Base-by-base conservation (phyloP, 2,329 filamentous ascomycete genomes). In the Pseudogymnoascus verrucosus region DNA sequence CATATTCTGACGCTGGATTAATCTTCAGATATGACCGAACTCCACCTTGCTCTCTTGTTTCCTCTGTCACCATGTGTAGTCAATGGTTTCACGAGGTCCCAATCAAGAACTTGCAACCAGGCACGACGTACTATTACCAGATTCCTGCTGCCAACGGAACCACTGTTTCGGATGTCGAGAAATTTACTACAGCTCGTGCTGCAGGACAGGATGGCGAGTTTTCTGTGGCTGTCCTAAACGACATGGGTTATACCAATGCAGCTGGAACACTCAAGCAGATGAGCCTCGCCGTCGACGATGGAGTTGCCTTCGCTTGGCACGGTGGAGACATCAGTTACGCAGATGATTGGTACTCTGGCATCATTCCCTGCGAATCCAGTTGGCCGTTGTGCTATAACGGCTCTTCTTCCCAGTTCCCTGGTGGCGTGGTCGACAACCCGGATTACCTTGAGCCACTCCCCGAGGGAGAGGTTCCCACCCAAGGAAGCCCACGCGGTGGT, bases 211-310 rank as follows among this genome's bases (percentile, higher is more conserved):
- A 66, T 0, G 72, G 68, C 4, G 68, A 73, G 10, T 82, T 82
- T 69, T 74, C 73, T 4, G 71, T 81, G 12, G 79, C 78, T 19
- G 76, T 82, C 1, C 66, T 82, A 40, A 80, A 80, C 65, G 80
- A 83, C 65, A 82, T 83, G 80, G 80, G 80, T 6, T 82, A 82
- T 71, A 82, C 79, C 51, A 82, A 82, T 61, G 80, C 79, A 16
- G 70, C 73, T 1, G 80, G 80, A 14, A 82, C 80, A 1, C 76
- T 76, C 71, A 73, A 76, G 65, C 73, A 81, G 51, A 71, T 82
- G 12, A 69, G 68, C 37, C 67, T 76, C 39, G 77, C 74, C 4
- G 74, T 75, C 40, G 70, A 76, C n/a, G 75, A 79, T n/a, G 78
- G 77, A n/a, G 66, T 75, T 16, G 76, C 76, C 3, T 82, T 83